phyloP scores from a whole-genome alignment of 108 stramenopile genomes.

The Skeletonema grethae region DNA sequence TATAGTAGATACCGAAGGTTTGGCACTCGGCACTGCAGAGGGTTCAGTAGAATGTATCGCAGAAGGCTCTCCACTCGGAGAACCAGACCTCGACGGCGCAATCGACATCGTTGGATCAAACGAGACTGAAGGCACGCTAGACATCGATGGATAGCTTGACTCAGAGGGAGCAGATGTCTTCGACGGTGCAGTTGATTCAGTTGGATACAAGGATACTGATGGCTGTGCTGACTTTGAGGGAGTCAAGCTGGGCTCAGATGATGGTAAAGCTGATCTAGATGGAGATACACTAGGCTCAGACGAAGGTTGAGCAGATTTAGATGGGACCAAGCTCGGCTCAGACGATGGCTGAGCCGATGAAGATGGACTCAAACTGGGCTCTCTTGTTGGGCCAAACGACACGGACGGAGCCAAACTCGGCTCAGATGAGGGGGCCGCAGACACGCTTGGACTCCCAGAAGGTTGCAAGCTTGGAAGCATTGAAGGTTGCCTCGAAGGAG shows the following conservation, averaged over 20 bases:
- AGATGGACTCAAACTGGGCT: not conserved
- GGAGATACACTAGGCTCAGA: not conserved
- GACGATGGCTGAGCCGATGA: not conserved
- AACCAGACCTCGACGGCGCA: not conserved
- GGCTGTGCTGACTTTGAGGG: not conserved
- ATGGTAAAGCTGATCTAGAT: too few species aligned
- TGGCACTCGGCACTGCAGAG: not conserved
- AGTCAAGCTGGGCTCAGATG: not conserved
- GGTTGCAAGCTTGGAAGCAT: not conserved
- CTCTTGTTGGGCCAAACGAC: not conserved
- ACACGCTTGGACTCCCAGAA: not conserved
- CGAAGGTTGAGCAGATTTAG: not conserved
- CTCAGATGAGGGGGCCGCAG: not conserved
- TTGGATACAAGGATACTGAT: not conserved
- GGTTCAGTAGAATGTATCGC: not conserved
- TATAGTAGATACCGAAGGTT: not conserved
- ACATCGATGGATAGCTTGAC: not conserved
- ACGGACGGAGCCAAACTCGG: not conserved
- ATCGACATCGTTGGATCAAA: too few species aligned
- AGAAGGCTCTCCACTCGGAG: not conserved
- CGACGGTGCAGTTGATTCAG: not conserved
- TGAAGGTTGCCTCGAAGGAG: not conserved
- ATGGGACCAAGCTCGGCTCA: not conserved
- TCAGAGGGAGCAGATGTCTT: not conserved
- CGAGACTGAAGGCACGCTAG: not conserved